Evolutionary conservation across 164 flowering plant species (phyloP).

Genomic region (Magnolia kwangsiensis): DNA sequence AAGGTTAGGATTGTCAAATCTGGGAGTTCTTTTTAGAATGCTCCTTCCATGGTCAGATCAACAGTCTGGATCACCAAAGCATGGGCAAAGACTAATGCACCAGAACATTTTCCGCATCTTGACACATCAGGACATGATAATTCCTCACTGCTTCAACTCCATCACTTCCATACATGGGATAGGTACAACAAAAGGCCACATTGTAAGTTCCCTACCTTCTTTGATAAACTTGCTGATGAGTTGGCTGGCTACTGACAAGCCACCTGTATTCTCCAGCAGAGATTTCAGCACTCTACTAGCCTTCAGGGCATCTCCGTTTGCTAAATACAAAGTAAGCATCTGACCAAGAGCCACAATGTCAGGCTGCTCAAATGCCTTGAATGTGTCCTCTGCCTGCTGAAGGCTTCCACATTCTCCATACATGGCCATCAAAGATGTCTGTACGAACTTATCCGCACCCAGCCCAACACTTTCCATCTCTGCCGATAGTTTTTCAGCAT

Average conservation of each 20-base stretch:
- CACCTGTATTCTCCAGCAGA: slow-evolving; percentile 45
- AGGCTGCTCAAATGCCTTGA: slow-evolving; percentile 29
- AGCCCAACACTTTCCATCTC: slow-evolving; percentile 32
- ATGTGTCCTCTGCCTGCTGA: slow-evolving; percentile 22
- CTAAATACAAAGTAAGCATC: slow-evolving; percentile 52
- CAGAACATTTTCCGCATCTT: background rate
- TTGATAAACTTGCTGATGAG: slow-evolving; percentile 44
- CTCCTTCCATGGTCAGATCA: background rate
- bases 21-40: no score
- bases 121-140: background rate
- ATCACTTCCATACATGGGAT: background rate
- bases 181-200: background rate
- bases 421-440: slow-evolving; percentile 38
- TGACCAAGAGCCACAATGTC: slow-evolving; percentile 45
- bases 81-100: background rate
- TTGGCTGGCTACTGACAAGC: slow-evolving; percentile 47
- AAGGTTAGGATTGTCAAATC: no score
- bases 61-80: background rate
- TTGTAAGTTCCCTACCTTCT: slow-evolving; percentile 41
- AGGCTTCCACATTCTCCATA: slow-evolving; percentile 25
- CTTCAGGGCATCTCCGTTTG: slow-evolving; percentile 29
- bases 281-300: slow-evolving; percentile 33
- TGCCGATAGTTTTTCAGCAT: slow-evolving; percentile 50
- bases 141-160: background rate
- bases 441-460: slow-evolving; percentile 33